Evolutionary conservation across 306 rosid genomes (phyloP).

Genomic region (Carpinus fangiana): DNA sequence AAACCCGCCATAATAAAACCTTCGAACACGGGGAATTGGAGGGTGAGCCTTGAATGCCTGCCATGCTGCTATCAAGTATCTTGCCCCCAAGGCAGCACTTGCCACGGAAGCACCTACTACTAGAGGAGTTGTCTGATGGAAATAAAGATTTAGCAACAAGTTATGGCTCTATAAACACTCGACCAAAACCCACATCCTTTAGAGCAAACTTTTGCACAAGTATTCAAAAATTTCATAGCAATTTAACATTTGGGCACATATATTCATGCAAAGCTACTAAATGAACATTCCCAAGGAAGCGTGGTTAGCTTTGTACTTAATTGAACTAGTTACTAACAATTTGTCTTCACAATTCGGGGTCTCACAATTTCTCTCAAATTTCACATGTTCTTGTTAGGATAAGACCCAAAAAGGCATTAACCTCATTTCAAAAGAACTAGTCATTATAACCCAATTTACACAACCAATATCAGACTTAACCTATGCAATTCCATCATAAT

Average conservation of each 20-base stretch:
- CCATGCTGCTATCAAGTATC: conserved; percentile 34
- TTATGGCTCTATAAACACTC: neutral
- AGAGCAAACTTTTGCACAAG: neutral
- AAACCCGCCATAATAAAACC: conserved; percentile 38
- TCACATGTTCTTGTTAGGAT: no score
- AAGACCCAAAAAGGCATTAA: no score
- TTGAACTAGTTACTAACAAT: no score
- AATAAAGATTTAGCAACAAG: neutral
- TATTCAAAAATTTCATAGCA: neutral
- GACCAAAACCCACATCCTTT: neutral
- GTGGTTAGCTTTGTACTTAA: no score
- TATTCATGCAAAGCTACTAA: neutral
- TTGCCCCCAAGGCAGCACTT: conserved; percentile 35
- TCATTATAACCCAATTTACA: no score
- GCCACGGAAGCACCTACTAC: conserved; percentile 33
- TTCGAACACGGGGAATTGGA: conserved; percentile 14
- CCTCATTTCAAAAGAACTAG: no score
- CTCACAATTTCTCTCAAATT: no score
- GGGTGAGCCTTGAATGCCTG: conserved; percentile 26
- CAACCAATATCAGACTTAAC: no score
- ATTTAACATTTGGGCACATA: neutral
- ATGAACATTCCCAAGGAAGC: neutral
- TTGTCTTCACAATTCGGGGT: no score
- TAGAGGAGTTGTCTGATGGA: conserved; percentile 26
- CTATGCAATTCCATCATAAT: no score